Conservation (phyloP, 805 yeast species). For the Citeromyces nyonsensis region DNA sequence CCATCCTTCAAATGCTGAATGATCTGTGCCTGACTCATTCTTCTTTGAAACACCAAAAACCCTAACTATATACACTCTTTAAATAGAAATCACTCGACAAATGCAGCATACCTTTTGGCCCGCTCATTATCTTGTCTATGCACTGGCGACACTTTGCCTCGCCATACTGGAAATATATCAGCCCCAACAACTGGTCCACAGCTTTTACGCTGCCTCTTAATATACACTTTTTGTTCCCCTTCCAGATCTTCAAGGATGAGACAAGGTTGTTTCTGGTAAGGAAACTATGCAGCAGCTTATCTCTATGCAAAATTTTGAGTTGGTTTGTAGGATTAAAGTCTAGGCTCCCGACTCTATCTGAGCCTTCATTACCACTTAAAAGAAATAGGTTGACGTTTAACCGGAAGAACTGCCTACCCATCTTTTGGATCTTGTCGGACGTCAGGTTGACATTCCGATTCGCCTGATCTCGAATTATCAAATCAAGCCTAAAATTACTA, state of each 20-base stretch:
- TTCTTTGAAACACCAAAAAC: no score
- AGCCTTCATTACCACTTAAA: neutral
- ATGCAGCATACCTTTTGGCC: slow-evolving; percentile 1
- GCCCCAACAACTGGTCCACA: slow-evolving; percentile 11
- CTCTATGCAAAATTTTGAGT: neutral
- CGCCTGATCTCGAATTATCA: no score
- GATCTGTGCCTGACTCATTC: no score
- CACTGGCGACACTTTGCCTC: slow-evolving; percentile 6
- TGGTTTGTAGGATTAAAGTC: slow-evolving; percentile 1
- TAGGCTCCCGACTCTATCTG: neutral
- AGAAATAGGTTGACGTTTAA: neutral
- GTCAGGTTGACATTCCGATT: no score
- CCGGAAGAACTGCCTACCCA: no score
- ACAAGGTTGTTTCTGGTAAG: neutral
- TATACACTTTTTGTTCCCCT: slow-evolving; percentile 1
- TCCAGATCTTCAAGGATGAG: neutral
- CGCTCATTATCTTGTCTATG: slow-evolving; percentile 10
- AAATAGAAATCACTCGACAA: neutral
- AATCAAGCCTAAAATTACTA: no score
- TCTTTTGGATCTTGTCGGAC: no score
- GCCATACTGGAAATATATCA: slow-evolving; percentile 11
- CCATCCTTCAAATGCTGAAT: no score
- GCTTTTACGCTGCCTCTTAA: slow-evolving; percentile 2
- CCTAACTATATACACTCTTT: no score
- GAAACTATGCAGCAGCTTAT: neutral